Percentiles rank a stretch among this genome's conserved stretches.
Evolutionary conservation across 2,329 filamentous ascomycete genomes (phyloP).

Genomic region (Stachybotrys chartarum): DNA sequence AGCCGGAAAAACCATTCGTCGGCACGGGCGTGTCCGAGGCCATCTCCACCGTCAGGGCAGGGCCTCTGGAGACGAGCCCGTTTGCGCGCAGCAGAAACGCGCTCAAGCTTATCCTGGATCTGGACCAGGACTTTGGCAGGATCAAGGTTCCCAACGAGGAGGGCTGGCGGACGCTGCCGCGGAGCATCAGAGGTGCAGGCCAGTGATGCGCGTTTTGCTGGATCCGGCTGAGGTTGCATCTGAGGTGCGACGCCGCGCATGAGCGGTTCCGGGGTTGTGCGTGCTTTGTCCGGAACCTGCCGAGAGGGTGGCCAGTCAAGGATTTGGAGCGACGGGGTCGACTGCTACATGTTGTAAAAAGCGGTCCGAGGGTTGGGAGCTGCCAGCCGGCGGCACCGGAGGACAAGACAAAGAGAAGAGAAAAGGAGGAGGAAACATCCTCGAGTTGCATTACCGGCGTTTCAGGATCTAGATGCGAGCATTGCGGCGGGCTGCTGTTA

Average conservation of each 20-base stretch:
- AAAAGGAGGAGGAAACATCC: no score
- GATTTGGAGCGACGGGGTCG: neutral
- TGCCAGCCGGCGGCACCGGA: neutral
- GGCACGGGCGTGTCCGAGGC: conserved; percentile 57
- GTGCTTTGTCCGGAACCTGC: no score
- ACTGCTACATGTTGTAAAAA: neutral
- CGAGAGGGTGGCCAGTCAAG: neutral
- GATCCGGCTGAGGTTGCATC: neutral
- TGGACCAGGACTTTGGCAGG: conserved; percentile 88
- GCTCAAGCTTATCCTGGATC: conserved; percentile 88
- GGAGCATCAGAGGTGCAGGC: conserved; percentile 31
- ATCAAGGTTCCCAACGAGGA: conserved; percentile 51
- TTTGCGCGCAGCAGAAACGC: conserved; percentile 71
- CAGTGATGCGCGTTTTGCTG: conserved; percentile 7
- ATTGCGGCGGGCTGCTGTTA: no score
- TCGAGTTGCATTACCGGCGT: no score
- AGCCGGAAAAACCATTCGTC: conserved; percentile 42
- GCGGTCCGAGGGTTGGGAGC: neutral
- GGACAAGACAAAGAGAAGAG: neutral
- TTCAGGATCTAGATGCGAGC: no score
- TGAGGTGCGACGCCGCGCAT: neutral
- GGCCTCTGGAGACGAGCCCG: conserved; percentile 35
- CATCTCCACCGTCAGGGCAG: conserved; percentile 34
- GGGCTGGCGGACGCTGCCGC: conserved; percentile 46
- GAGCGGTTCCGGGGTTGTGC: neutral